Evolutionary conservation across 129 eudicot genomes (phyloP), one percentile per base, ranked within the genome.

Genomic region (Flaveria trinervia): DNA sequence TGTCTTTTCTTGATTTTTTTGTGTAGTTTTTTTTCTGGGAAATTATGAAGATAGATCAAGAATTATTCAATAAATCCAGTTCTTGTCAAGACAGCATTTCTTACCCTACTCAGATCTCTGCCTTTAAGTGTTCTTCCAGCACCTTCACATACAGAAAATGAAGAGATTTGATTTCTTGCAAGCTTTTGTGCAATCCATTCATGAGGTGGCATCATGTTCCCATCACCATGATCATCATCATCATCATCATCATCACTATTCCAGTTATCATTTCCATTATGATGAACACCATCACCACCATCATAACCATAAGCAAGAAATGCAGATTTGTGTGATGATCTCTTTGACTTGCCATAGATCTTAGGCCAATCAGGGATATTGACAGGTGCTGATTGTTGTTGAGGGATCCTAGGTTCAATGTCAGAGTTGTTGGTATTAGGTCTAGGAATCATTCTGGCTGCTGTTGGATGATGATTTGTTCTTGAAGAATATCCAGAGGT

Each of bases 71-170:
- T 92, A 85, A 89, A 92, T 10, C 97, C 96, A 56, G 97, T 92
- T 79, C 62, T 89, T 39, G 84, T 79, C 44, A 92, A 72, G n/a
- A 92, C 86, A 70, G 89, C 91, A 85, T 89, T 87, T 80, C 97
- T 89, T 49, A 92, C 97, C 91, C 90, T 85, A 55, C 89, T 92
- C 11, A 87, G 84, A 85, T 92, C 97, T 77, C 92, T 89, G 25
- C 97, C 97, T 80, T 92, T 92, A 33, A 92, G 96, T 8, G 97
- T 92, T 77, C 97, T 92, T 56, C 97, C 97, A 16, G 83, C 97
- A 16, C 97, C 97, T 88, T 89, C 97, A 71, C 93, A 92, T 49
- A 92, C 96, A 25, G 96, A 92, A 82, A 92, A 92, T n/a, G 97
- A 86, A 41, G 91, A 84, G 9, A 80, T 86, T 41, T 87, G 88